Evolutionary conservation across 345 rosid genomes (phyloP).

Genomic region (Hypericum androsaemum): DNA sequence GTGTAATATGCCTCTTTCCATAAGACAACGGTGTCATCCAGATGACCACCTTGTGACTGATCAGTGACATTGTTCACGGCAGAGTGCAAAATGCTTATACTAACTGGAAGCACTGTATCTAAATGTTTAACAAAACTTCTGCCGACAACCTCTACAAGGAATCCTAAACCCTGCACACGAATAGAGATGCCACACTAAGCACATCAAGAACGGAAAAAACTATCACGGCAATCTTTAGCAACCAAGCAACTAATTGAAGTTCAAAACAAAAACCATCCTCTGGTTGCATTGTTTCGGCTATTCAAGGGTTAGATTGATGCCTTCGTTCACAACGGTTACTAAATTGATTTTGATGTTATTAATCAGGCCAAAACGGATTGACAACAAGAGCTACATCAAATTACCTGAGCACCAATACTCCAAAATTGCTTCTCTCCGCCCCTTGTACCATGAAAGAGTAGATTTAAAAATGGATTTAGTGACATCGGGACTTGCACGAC

Average conservation of each 20-base stretch:
- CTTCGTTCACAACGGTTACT: too few species aligned
- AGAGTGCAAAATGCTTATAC: conserved; percentile 41
- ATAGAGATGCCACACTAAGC: not conserved
- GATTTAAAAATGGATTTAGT: conserved; percentile 35
- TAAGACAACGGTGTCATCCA: conserved; percentile 40
- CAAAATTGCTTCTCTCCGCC: conserved; percentile 38
- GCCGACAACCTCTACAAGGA: conserved; percentile 56
- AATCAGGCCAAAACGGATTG: too few species aligned
- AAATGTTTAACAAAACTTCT: conserved; percentile 42
- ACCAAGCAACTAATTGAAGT: too few species aligned
- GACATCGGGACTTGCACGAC: conserved; percentile 34
- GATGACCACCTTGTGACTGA: conserved; percentile 22
- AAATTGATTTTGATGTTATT: too few species aligned
- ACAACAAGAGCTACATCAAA: too few species aligned
- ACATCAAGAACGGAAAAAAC: too few species aligned
- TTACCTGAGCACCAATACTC: conserved; percentile 83
- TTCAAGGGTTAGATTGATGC: too few species aligned
- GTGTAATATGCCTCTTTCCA: conserved; percentile 94
- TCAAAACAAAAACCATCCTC: too few species aligned
- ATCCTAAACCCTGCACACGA: conserved; percentile 63
- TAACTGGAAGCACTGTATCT: conserved; percentile 32
- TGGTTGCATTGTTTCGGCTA: too few species aligned
- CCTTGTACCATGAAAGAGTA: conserved; percentile 56
- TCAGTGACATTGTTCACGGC: conserved; percentile 32
- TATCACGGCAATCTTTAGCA: too few species aligned